phyloP scores from a whole-genome alignment of 805 yeast genomes.

The Soucietia sequanensis region DNA sequence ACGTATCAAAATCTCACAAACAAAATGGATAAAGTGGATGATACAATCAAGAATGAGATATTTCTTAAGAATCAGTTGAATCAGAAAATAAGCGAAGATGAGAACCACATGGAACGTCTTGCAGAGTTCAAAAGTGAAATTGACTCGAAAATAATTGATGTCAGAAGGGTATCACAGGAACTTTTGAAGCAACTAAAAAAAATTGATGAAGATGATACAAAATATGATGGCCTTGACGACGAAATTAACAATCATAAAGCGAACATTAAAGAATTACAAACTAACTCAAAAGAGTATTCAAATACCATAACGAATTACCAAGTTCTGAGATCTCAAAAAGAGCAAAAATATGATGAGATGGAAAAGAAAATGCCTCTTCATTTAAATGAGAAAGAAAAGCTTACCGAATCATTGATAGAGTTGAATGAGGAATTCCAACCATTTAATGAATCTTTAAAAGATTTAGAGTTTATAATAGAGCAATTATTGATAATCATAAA shows the following conservation, averaged over 20 bases:
- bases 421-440: slow-evolving; percentile 22
- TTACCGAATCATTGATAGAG: slow-evolving; percentile 10
- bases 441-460: slow-evolving; percentile 48
- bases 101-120: not conserved
- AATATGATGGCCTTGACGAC: not conserved
- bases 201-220: not conserved
- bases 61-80: not conserved
- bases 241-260: not conserved
- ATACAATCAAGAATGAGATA: not conserved
- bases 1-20: slow-evolving; percentile 12
- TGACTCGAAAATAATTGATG: not conserved
- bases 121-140: not conserved
- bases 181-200: not conserved
- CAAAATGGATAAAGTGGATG: slow-evolving; percentile 3
- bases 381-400: slow-evolving; percentile 9
- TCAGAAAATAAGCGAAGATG: not conserved
- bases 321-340: not conserved
- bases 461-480: slow-evolving; percentile 68
- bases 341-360: slow-evolving; percentile 10
- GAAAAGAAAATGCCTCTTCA: slow-evolving; percentile 10
- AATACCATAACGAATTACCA: not conserved
- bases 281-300: not conserved
- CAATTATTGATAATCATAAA: slow-evolving; percentile 69
- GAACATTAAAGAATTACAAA: not conserved
- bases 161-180: not conserved